Percentiles rank a stretch among this genome's conserved stretches.
Evolutionary conservation across 768 basidiomycete species (phyloP).

Genomic region (Rubroboletus pulcherrimus): DNA sequence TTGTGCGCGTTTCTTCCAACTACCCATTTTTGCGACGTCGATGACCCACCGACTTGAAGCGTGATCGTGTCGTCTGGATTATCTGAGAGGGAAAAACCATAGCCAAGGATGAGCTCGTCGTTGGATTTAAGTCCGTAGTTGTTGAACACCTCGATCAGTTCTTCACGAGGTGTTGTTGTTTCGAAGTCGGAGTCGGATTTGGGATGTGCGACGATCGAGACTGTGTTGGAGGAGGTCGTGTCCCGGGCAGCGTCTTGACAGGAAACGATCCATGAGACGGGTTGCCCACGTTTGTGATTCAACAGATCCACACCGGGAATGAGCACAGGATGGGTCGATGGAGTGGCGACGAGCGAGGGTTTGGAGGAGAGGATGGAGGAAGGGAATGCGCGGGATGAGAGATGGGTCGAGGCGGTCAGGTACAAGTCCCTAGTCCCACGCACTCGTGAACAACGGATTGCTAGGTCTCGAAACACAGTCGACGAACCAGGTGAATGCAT

Average conservation of each 20-base stretch:
- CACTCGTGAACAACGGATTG: constrained; percentile 23
- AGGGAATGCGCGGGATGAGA: constrained; percentile 89
- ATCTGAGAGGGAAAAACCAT: constrained; percentile 76
- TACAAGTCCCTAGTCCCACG: constrained; percentile 59
- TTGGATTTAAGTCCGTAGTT: constrained; percentile 94
- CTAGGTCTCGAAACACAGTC: too few relatives aligned
- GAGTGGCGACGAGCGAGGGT: constrained; percentile 49
- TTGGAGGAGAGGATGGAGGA: constrained; percentile 66
- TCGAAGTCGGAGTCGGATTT: constrained; percentile 21
- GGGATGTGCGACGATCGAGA: constrained; percentile 61
- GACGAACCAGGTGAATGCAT: constrained; percentile 64
- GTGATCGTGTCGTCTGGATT: constrained; percentile 89
- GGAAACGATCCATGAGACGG: constrained; percentile 77
- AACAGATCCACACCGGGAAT: constrained; percentile 84
- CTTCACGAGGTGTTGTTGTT: constrained; percentile 27
- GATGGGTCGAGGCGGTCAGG: constrained; percentile 66
- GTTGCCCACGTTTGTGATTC: constrained; percentile 78
- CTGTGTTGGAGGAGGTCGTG: constrained; percentile 28
- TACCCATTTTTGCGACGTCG: constrained; percentile 48
- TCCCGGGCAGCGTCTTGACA: constrained; percentile 24
- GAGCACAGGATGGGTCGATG: constrained; percentile 67
- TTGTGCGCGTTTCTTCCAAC: constrained; percentile 55
- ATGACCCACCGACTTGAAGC: constrained; percentile 62
- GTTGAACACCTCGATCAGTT: constrained; percentile 57
- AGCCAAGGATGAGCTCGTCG: constrained; percentile 84